Conservation (phyloP, 495 filamentous ascomycete genomes). For the Xylaria intraflava region DNA sequence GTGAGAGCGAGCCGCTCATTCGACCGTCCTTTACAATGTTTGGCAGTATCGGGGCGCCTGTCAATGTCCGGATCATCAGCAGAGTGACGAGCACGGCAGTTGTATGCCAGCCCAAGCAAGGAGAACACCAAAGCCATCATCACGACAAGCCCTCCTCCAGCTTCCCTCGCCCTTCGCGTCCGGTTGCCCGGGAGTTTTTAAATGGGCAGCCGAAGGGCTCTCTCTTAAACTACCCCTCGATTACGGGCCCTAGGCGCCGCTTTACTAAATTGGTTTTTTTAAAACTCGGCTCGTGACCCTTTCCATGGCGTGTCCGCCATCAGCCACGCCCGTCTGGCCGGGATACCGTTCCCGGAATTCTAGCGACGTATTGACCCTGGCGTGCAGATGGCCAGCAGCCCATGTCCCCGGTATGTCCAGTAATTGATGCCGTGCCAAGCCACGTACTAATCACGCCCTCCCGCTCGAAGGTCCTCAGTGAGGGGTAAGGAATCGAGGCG, state of each 20-base stretch:
- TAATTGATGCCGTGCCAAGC: constrained; percentile 26
- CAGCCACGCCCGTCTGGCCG: constrained; percentile 29
- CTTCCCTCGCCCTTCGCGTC: not conserved
- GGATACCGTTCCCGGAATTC: constrained; percentile 35
- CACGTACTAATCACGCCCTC: constrained; percentile 30
- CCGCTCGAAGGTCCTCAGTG: constrained; percentile 27
- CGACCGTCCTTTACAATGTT: not conserved
- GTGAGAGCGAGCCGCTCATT: not conserved
- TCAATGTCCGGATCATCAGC: not conserved
- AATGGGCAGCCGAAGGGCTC: not conserved
- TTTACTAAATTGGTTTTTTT: constrained; percentile 38
- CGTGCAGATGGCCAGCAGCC: constrained; percentile 38
- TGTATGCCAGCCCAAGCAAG: constrained; percentile 14
- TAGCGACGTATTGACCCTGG: constrained; percentile 30
- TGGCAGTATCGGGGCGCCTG: not conserved
- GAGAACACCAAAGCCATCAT: constrained; percentile 16
- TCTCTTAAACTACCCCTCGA: not conserved
- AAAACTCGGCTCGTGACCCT: constrained; percentile 37
- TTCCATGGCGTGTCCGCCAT: constrained; percentile 37
- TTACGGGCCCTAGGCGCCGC: not conserved
- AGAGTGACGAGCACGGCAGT: not conserved
- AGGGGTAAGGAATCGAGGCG: constrained; percentile 35
- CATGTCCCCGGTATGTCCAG: constrained; percentile 16
- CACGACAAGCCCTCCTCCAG: not conserved
- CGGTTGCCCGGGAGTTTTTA: not conserved